Base-by-base conservation (phyloP, 148 eudicot genomes). In the Mesembryanthemum crystallinum region DNA sequence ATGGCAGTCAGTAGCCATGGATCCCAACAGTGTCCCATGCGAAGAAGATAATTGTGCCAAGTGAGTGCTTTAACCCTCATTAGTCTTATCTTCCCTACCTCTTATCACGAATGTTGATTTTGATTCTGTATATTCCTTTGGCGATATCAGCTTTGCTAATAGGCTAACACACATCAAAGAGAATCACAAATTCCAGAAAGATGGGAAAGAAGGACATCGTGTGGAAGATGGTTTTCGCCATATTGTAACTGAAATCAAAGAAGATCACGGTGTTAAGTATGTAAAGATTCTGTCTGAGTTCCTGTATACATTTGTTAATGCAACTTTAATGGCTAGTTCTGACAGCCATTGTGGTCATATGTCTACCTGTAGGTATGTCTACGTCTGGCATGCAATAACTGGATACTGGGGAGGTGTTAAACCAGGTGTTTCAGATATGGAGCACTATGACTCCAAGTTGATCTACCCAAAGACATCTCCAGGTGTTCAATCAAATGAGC, bases 381-480 rank as follows among this genome's bases (percentile, higher is more conserved):
- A 89, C 70, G 89, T 93, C 54, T 93, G 98, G 98, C 98, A 93
- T 80, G 96, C 98, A 15, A 80, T 93, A 68, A 85, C 96, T 14
- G 98, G 98, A 5, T 93, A 93, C 70, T 91, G 96, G 96, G 98
- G 98, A 55, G 96, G 98, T 66, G 91, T 93, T 35, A 86, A 79
- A 72, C 92, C 94, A 0, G 94, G 85, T 51, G 81, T 74, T 45
- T 64, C 89, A 28, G 91, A 82, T 52, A 85, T 87, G 93, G 86
- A 82, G 60, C 90, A 87, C 70, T 91, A 89, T 52, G 93, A 84
- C 7, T 82, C 98, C 67, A 89, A 87, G 71, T 60, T 93, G 76
- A 61, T 82, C 45, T 89, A 85, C 80, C 94, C 94, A 7, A 77
- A 80, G 67, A 73, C 89, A 13, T 90, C 92, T 42, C 92, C 86